Conservation (phyloP, 768 basidiomycete genomes). For the Hypholoma sublateritium region DNA sequence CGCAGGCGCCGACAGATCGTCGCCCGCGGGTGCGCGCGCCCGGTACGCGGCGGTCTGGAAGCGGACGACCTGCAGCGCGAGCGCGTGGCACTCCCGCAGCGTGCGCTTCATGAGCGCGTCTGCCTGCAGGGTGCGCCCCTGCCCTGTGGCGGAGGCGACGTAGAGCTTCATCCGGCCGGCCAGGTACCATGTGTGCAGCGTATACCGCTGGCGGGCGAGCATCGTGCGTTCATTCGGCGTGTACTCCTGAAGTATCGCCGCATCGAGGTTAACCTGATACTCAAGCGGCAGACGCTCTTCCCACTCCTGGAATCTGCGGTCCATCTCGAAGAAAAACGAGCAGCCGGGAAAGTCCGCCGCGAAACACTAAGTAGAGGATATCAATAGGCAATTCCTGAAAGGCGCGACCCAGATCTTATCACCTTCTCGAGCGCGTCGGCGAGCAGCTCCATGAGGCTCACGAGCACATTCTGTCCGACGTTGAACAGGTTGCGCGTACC, state of each 20-base stretch:
- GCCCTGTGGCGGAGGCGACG: conserved; percentile 39
- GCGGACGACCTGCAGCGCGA: conserved; percentile 42
- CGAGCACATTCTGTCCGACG: conserved; percentile 34
- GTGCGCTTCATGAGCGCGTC: conserved; percentile 28
- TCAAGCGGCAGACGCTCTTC: conserved; percentile 38
- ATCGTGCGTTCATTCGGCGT: conserved; percentile 28
- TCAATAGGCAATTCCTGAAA: conserved; percentile 10
- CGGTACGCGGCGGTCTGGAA: conserved; percentile 41
- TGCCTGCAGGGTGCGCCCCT: conserved; percentile 23
- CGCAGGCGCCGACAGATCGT: conserved; percentile 17
- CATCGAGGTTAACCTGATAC: conserved; percentile 33
- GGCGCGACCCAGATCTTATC: neutral
- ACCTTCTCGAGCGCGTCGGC: conserved; percentile 40
- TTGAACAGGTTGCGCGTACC: conserved; percentile 35
- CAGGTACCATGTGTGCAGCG: conserved; percentile 47
- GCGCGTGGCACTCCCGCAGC: conserved; percentile 36
- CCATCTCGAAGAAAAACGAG: conserved; percentile 38
- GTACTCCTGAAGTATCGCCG: conserved; percentile 25
- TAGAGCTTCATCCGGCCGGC: conserved; percentile 44
- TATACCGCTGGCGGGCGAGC: conserved; percentile 41
- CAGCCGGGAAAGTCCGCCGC: conserved; percentile 33
- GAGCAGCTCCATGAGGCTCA: conserved; percentile 38
- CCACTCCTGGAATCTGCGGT: conserved; percentile 44
- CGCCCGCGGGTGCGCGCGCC: conserved; percentile 20
- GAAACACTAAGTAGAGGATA: conserved; percentile 30